Conservation (phyloP, 75 land plant genomes). For the Chamaecyparis obtusa region DNA sequence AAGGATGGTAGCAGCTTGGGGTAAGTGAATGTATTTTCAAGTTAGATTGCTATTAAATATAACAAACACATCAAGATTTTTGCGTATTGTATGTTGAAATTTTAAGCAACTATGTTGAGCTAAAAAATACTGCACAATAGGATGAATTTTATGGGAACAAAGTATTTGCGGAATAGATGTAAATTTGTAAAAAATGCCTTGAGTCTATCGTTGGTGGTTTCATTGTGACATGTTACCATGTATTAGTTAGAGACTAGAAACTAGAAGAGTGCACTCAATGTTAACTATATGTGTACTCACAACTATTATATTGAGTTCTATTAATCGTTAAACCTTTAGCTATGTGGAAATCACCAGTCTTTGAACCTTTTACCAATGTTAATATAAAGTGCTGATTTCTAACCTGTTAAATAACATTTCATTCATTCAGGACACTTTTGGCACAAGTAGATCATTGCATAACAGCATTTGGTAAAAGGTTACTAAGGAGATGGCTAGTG, state of each 20-base stretch:
- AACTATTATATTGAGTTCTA: not conserved
- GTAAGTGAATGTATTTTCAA: conserved; percentile 32
- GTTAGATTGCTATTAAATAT: not conserved
- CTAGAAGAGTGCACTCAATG: not conserved
- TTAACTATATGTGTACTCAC: not conserved
- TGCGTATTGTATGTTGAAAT: not conserved
- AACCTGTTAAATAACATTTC: not conserved
- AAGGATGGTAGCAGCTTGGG: conserved; percentile 70
- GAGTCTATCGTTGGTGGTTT: not conserved
- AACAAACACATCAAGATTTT: not conserved
- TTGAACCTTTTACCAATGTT: not conserved
- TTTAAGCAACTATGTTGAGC: not conserved
- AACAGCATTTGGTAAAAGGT: conserved; percentile 87
- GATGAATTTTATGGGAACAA: not conserved
- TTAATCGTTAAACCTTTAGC: not conserved
- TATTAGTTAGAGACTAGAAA: not conserved
- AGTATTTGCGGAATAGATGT: not conserved
- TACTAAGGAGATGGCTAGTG: conserved; percentile 86
- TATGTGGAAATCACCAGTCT: not conserved
- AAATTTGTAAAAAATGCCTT: not conserved
- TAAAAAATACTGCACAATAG: not conserved
- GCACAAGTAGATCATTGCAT: conserved; percentile 81
- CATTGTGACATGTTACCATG: not conserved
- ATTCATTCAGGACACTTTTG: conserved; percentile 69
- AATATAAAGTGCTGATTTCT: not conserved